A percentile compares a stretch with the other conserved stretches of the same genome.
Evolutionary conservation across 2,329 filamentous ascomycete species (phyloP).

Genomic region (Daldinia sp.): DNA sequence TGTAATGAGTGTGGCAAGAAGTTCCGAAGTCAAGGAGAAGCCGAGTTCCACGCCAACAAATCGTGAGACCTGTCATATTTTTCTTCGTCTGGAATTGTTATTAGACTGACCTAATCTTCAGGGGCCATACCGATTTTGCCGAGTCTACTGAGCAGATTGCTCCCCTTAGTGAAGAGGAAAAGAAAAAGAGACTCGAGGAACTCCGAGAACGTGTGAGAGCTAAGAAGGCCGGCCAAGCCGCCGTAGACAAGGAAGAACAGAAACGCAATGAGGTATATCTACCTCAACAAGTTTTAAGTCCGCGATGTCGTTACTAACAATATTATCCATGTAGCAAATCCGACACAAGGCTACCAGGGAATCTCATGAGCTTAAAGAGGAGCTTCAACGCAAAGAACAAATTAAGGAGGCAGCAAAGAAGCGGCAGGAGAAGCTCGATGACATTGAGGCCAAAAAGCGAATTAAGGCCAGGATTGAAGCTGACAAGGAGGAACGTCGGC

Average conservation of each 20-base stretch:
- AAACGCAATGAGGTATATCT: constrained; percentile 80
- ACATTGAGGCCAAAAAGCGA: constrained; percentile 84
- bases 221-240: constrained; percentile 74
- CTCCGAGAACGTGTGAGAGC: constrained; percentile 74
- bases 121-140: constrained; percentile 86
- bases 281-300: not conserved
- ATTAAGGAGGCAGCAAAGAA: constrained; percentile 90
- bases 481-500: constrained; percentile 87
- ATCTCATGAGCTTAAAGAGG: constrained; percentile 87
- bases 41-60: constrained; percentile 90
- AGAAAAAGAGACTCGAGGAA: constrained; percentile 79
- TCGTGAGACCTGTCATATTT: constrained; percentile 59
- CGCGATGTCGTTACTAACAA: constrained; percentile 21
- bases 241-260: constrained; percentile 80
- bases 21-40: constrained; percentile 81
- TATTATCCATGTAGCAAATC: constrained; percentile 66
- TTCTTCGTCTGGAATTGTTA: not conserved
- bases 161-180: constrained; percentile 90
- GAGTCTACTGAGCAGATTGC: constrained; percentile 94
- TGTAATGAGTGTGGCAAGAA: constrained; percentile 96
- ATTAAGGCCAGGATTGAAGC: constrained; percentile 95
- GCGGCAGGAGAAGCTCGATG: constrained; percentile 85
- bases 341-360: constrained; percentile 91
- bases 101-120: constrained; percentile 45
- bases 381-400: constrained; percentile 85